Base-by-base conservation (phyloP, 2,329 filamentous ascomycete species). In the Dryadomyces quercus-mongolicae region DNA sequence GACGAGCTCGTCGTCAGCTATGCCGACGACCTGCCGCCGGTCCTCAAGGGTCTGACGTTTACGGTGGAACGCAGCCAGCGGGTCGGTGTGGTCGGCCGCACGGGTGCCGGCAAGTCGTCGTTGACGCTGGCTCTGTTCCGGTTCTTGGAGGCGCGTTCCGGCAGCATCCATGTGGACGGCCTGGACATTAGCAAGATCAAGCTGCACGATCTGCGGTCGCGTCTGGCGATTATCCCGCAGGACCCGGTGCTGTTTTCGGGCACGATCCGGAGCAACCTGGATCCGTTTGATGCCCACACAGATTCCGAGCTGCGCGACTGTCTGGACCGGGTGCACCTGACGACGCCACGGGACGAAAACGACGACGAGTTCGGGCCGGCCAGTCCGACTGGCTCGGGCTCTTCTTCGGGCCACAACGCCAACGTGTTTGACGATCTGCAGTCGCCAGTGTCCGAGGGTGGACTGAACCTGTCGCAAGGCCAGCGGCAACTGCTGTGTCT, bases 231-330 rank as follows among this genome's bases (percentile, higher is more conserved):
- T 60, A 92, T 93, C 53, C 87, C 88, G 12, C 52, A 90, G 68
- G 87, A 92, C 60, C 87, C 88, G 0, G 86, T 91, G 1, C 74
- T 93, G 7, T 92, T 93, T 69, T 87, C 84, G 1, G 88, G 88
- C 21, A 90, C 86, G 0, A 72, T 93, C 20, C 77, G 87, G 45
- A 81, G 76, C 46, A 92, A 92, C 62, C 74, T 93, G 5, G 88
- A 93, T 63, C 84, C 87, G 0, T 90, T 91, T 61, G 74, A 84
- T 54, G 74, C 86, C 56, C 80, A 88, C 62, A 77, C 73, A 1
- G 86, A 92, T 59, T 72, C 70, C 1, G 83, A 86, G 61, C 77
- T 93, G 3, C 75, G 76, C 42, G 84, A 88, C 60, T 85, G 82
- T 0, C 73, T 93, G 1, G 72, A 77, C 44, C 79, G 85, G 7